A percentile compares a stretch with the other conserved stretches of the same genome.
Evolutionary conservation across 495 filamentous ascomycete genomes (phyloP).

Genomic region (Neurospora tetrasperma): DNA sequence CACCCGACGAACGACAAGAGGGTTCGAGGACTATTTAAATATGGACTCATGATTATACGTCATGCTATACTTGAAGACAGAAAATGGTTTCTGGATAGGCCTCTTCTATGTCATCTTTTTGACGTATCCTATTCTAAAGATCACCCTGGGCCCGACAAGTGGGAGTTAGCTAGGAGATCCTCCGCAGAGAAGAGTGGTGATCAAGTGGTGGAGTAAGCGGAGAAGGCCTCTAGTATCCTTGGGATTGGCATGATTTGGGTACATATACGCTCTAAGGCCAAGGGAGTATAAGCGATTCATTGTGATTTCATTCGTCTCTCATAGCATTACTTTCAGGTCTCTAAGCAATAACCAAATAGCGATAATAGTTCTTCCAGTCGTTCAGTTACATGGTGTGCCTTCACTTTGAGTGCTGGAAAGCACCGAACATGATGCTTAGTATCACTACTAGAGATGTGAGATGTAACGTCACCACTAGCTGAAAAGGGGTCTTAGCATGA

Average conservation of each 20-base stretch:
- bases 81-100: neutral
- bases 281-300: neutral
- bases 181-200: neutral
- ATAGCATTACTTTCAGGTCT: neutral
- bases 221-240: neutral
- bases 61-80: neutral
- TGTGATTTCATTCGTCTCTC: neutral
- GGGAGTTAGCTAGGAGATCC: neutral
- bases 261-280: neutral
- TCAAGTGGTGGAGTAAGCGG: neutral
- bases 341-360: neutral
- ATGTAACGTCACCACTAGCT: neutral
- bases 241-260: neutral
- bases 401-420: neutral
- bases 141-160: neutral
- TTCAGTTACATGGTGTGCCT: neutral
- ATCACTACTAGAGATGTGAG: neutral
- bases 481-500: neutral
- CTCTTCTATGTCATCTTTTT: neutral
- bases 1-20: neutral
- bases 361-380: neutral
- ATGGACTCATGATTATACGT: neutral
- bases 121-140: neutral
- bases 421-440: neutral
- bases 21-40: neutral